Percentiles rank a stretch among this genome's conserved stretches.
Conservation (phyloP, 2,329 filamentous ascomycete species). For the Atkinsonella texensis region DNA sequence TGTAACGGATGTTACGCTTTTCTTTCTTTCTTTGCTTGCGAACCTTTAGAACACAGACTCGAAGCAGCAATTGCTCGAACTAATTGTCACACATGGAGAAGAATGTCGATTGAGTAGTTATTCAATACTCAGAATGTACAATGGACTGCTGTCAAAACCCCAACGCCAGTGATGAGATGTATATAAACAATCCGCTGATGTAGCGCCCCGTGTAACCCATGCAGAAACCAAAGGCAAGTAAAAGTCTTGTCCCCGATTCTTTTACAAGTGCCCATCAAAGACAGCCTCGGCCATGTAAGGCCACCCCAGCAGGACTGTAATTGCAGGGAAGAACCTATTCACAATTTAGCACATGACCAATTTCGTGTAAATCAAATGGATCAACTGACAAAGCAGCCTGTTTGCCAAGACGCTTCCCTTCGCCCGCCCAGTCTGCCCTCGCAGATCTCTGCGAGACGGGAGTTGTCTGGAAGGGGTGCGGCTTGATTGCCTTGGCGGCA, state of each 20-base stretch:
- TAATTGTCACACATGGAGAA: no score
- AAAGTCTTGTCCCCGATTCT: background rate
- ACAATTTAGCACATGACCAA: slow-evolving; percentile 6
- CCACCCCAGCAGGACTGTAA: slow-evolving; percentile 23
- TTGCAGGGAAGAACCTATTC: slow-evolving; percentile 22
- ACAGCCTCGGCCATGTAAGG: slow-evolving; percentile 17
- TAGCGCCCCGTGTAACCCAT: background rate
- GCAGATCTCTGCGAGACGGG: slow-evolving; percentile 16
- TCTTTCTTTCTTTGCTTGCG: no score
- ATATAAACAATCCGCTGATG: background rate
- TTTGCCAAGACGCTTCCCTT: slow-evolving; percentile 19
- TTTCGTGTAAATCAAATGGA: background rate
- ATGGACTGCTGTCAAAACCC: no score
- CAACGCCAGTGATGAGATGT: background rate
- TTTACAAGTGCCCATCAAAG: slow-evolving; percentile 21
- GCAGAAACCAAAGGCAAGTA: background rate
- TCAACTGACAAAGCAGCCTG: slow-evolving; percentile 22
- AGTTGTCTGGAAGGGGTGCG: slow-evolving; percentile 24
- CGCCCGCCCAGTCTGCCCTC: slow-evolving; percentile 19
- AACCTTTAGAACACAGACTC: no score
- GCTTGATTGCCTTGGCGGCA: slow-evolving; percentile 21
- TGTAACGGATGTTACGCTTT: no score
- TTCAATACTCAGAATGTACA: no score
- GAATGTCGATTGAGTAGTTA: no score
- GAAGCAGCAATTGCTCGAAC: no score